These are phyloP conservation scores for Nicotiana tomentosiformis DNA, from an alignment of 257 asterid genomes.

Conservation along the genomic window DNA sequence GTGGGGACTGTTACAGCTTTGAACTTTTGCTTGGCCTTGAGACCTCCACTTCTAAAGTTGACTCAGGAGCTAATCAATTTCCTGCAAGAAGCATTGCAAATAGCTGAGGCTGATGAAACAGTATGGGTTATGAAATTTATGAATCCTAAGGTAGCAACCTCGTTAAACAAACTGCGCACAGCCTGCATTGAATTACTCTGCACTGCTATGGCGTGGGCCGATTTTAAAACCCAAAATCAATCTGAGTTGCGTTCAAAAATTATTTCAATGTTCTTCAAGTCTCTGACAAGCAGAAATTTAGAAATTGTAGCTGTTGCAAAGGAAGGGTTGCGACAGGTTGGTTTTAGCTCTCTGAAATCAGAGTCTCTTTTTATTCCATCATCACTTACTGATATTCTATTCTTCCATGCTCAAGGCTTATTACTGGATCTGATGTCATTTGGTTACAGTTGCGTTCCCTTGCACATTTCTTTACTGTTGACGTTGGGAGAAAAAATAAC, in stretches of 20 bases:
- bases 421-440: background rate
- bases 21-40: slow-evolving; percentile 94
- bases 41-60: slow-evolving; percentile 97
- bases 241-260: slow-evolving; percentile 89
- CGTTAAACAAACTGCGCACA: slow-evolving; percentile 89
- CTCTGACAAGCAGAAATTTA: slow-evolving; percentile 78
- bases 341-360: slow-evolving; percentile 11
- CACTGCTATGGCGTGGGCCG: slow-evolving; percentile 99
- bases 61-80: slow-evolving; percentile 87
- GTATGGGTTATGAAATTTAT: slow-evolving; percentile 84
- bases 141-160: slow-evolving; percentile 86
- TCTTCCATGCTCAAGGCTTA: background rate
- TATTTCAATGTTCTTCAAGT: slow-evolving; percentile 97
- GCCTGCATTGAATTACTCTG: slow-evolving; percentile 97
- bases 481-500: background rate
- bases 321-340: slow-evolving; percentile 98
- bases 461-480: background rate
- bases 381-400: background rate
- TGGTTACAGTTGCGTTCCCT: background rate
- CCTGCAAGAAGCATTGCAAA: slow-evolving; percentile 97
- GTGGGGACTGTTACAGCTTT: slow-evolving; percentile 97
- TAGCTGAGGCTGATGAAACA: slow-evolving; percentile 92
- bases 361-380: background rate
- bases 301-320: slow-evolving; percentile 98
- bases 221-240: slow-evolving; percentile 92